Percentiles rank a stretch among this genome's conserved stretches.
phyloP scores from a whole-genome alignment of 768 basidiomycete genomes.

The Calocybe indica region DNA sequence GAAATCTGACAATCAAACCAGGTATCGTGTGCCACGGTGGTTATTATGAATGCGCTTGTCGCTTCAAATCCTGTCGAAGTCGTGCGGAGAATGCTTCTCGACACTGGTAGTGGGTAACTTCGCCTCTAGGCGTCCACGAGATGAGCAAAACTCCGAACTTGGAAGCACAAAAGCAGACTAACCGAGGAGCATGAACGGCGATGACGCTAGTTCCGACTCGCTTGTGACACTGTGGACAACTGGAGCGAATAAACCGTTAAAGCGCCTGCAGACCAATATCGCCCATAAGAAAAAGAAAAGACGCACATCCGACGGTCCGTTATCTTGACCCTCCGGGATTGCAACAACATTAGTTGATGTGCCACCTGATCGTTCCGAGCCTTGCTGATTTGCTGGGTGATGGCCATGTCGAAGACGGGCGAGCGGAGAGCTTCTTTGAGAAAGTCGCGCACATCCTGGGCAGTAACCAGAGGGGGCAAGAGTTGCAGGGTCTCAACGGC shows the following conservation, averaged over 20 bases:
- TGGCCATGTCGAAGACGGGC: conserved; percentile 62
- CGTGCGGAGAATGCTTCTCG: conserved; percentile 73
- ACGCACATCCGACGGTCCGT: conserved; percentile 90
- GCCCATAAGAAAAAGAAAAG: neutral
- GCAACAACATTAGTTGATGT: conserved; percentile 64
- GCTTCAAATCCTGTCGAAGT: conserved; percentile 14
- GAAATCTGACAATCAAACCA: conserved; percentile 2
- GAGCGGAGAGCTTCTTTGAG: conserved; percentile 63
- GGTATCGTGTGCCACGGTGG: too few relatives aligned
- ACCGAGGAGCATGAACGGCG: conserved; percentile 88
- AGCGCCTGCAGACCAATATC: conserved; percentile 2
- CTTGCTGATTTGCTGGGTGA: conserved; percentile 65
- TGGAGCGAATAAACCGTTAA: conserved; percentile 21
- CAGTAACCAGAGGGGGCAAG: conserved; percentile 84
- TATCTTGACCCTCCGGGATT: conserved; percentile 80
- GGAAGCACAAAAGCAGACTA: conserved; percentile 16
- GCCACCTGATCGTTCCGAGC: conserved; percentile 77
- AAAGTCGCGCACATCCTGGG: conserved; percentile 75
- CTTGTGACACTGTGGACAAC: conserved; percentile 96
- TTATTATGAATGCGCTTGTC: neutral
- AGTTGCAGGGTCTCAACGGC: conserved; percentile 77
- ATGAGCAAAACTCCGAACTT: neutral
- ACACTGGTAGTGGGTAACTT: conserved; percentile 96
- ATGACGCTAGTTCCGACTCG: conserved; percentile 90
- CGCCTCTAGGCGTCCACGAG: conserved; percentile 52